phyloP scores from a whole-genome alignment of 106 monocot species.

The Chionographis japonica region DNA sequence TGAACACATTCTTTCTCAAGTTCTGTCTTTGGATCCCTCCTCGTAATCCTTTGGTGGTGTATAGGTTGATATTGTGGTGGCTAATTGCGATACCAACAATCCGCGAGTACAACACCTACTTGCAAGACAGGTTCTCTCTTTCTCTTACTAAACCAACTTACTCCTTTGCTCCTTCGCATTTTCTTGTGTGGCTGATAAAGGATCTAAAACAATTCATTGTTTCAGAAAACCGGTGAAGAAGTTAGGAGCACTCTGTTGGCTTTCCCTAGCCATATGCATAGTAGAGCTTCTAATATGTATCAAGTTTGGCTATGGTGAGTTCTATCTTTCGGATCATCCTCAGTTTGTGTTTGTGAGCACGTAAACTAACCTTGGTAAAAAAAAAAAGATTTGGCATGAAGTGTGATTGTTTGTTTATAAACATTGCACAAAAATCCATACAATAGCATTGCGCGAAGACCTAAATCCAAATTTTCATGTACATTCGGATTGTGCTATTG shows the following conservation, averaged over 20 bases:
- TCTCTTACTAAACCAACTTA: not conserved
- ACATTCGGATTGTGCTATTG: no score
- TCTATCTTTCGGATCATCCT: no score
- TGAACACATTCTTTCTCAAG: slow-evolving; percentile 69
- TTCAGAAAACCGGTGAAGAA: slow-evolving; percentile 60
- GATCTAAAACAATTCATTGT: not conserved
- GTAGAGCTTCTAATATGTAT: slow-evolving; percentile 63
- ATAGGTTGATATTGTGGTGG: slow-evolving; percentile 67
- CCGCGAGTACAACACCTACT: slow-evolving; percentile 59
- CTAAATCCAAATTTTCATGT: no score
- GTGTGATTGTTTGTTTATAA: no score
- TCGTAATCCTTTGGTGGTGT: slow-evolving; percentile 44
- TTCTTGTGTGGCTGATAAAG: no score
- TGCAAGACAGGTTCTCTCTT: slow-evolving; percentile 54
- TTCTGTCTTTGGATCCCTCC: slow-evolving; percentile 75
- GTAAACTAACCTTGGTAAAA: no score
- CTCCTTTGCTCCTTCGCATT: not conserved
- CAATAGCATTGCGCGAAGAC: no score
- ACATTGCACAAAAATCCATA: no score
- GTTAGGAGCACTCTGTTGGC: slow-evolving; percentile 64
- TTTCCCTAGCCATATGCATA: slow-evolving; percentile 68
- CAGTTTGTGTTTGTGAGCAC: no score
- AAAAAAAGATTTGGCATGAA: no score
- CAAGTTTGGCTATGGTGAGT: slow-evolving; percentile 60
- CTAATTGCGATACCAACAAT: slow-evolving; percentile 68